Conservation (phyloP, 1,284 basidiomycete species). For the Pterula multifida region DNA sequence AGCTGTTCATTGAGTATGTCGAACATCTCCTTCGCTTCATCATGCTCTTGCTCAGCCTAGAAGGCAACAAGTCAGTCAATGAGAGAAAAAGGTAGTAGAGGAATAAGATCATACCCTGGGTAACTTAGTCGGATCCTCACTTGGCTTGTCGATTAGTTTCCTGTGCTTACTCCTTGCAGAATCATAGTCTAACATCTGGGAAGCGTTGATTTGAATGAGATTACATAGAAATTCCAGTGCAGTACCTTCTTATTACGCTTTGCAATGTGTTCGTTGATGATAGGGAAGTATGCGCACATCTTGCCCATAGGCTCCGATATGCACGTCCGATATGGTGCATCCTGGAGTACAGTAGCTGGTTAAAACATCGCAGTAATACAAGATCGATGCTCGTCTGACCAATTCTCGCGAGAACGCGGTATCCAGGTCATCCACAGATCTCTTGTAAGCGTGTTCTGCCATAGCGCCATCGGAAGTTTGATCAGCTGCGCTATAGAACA, state of each 20-base stretch:
- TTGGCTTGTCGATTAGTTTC: slow-evolving; percentile 88
- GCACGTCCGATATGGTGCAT: slow-evolving; percentile 87
- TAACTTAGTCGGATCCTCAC: slow-evolving; percentile 86
- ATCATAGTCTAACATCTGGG: slow-evolving; percentile 90
- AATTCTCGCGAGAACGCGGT: slow-evolving; percentile 77
- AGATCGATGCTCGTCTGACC: slow-evolving; percentile 30
- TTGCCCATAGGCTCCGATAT: slow-evolving; percentile 94
- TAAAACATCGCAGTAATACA: slow-evolving; percentile 4
- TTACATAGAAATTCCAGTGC: neutral
- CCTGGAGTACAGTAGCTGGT: slow-evolving; percentile 32
- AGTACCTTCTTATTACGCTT: slow-evolving; percentile 94
- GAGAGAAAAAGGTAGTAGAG: slow-evolving; percentile 4
- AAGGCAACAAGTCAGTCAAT: slow-evolving; percentile 4
- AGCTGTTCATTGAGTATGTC: slow-evolving; percentile 90
- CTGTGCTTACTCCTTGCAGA: slow-evolving; percentile 80
- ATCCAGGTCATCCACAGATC: slow-evolving; percentile 91
- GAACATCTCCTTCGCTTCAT: slow-evolving; percentile 89
- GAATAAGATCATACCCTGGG: slow-evolving; percentile 57
- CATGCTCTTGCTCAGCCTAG: slow-evolving; percentile 88
- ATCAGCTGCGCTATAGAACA: slow-evolving; percentile 86
- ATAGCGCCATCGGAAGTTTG: slow-evolving; percentile 85
- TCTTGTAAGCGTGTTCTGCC: slow-evolving; percentile 94
- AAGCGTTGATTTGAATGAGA: neutral
- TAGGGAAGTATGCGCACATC: slow-evolving; percentile 91
- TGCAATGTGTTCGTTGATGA: slow-evolving; percentile 87